Evolutionary conservation across 2,329 filamentous ascomycete genomes (phyloP).

Genomic region (Colletotrichum tabaci): DNA sequence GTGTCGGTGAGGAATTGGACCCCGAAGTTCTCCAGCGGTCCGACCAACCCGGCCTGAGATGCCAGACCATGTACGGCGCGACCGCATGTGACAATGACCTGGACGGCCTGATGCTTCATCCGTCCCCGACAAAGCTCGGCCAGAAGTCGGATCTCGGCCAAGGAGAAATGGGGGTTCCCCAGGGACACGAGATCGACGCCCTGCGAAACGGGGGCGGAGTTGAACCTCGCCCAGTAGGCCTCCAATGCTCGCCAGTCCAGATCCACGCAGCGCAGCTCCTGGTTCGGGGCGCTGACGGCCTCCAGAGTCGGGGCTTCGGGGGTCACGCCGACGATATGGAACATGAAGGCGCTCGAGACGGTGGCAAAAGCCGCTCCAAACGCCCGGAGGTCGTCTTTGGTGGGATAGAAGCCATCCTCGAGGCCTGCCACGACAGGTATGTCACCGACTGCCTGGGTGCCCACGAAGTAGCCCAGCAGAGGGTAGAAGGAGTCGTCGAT

Average conservation of each 20-base stretch:
- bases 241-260: not conserved
- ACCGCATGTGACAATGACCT: conserved; percentile 41
- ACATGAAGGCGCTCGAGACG: conserved; percentile 58
- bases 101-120: conserved; percentile 43
- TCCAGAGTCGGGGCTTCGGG: conserved; percentile 51
- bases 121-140: conserved; percentile 48
- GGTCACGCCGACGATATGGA: conserved; percentile 58
- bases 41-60: conserved; percentile 48
- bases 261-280: not conserved
- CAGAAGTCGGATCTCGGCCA: conserved; percentile 53
- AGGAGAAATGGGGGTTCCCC: conserved; percentile 62
- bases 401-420: conserved; percentile 43
- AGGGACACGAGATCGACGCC: conserved; percentile 57
- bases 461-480: conserved; percentile 56
- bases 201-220: not conserved
- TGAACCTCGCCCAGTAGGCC: conserved; percentile 4
- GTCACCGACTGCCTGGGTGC: conserved; percentile 47
- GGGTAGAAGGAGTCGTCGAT: conserved; percentile 56
- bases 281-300: not conserved
- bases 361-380: conserved; percentile 63
- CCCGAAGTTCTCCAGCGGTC: conserved; percentile 54
- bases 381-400: conserved; percentile 55
- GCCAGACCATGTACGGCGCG: conserved; percentile 25
- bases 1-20: conserved; percentile 59
- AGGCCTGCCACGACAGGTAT: conserved; percentile 57